These are phyloP conservation scores for Achaetomiella virescens DNA, from an alignment of 495 filamentous ascomycete species.

Conservation along the genomic window DNA sequence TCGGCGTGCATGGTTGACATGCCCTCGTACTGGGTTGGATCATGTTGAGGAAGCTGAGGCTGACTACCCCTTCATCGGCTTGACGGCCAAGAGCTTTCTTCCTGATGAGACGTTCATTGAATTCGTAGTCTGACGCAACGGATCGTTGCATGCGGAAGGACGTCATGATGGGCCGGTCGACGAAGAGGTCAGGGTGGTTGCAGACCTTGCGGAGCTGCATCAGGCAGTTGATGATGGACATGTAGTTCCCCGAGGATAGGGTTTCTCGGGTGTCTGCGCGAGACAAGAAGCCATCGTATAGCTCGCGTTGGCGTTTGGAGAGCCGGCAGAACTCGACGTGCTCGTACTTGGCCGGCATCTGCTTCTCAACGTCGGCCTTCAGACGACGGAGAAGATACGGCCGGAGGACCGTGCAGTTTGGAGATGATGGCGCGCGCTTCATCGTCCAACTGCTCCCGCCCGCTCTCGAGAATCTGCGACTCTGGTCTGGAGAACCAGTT, in stretches of 20 bases:
- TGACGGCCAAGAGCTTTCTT: slow-evolving; percentile 57
- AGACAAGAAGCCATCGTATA: slow-evolving; percentile 98
- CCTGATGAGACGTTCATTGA: slow-evolving; percentile 67
- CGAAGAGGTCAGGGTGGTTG: slow-evolving; percentile 97
- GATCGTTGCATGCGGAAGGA: slow-evolving; percentile 90
- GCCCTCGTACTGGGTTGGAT: slow-evolving; percentile 63
- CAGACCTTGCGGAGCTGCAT: slow-evolving; percentile 98
- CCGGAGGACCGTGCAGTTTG: slow-evolving; percentile 84
- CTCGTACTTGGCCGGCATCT: slow-evolving; percentile 97
- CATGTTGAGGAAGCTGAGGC: slow-evolving; percentile 74
- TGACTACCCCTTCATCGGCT: slow-evolving; percentile 60
- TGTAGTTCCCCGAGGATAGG: slow-evolving; percentile 89
- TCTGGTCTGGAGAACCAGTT: slow-evolving; percentile 90
- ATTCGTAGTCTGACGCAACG: slow-evolving; percentile 68
- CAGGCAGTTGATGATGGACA: slow-evolving; percentile 95
- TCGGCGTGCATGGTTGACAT: slow-evolving; percentile 56
- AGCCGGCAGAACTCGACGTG: slow-evolving; percentile 92
- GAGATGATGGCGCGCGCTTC: slow-evolving; percentile 81
- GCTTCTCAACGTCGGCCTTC: slow-evolving; percentile 98
- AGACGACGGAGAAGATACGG: slow-evolving; percentile 88
- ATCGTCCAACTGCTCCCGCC: slow-evolving; percentile 85
- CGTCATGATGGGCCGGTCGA: slow-evolving; percentile 95
- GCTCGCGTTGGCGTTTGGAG: slow-evolving; percentile 86
- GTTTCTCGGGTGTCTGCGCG: slow-evolving; percentile 83
- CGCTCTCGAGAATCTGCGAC: slow-evolving; percentile 91